Base-by-base conservation (phyloP, 2,329 filamentous ascomycete species). In the Arthrobotrys conoides region DNA sequence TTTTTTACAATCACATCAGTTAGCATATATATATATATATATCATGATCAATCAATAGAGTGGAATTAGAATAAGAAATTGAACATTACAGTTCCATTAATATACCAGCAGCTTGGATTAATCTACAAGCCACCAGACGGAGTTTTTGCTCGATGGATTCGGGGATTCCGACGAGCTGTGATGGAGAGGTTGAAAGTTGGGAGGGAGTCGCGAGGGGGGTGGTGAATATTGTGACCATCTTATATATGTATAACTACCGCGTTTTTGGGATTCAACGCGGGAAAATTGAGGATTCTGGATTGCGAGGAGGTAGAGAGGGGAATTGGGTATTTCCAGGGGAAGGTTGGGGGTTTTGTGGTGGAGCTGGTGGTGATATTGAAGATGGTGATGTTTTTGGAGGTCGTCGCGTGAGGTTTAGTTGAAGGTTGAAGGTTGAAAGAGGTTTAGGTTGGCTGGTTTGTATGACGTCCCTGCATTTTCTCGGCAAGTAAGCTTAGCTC, bases 31-130 rank as follows among this genome's bases (percentile, higher is more conserved):
- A n/a, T n/a, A n/a, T 27, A 3, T 44, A n/a, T 38, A n/a, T n/a
- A n/a, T 73, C n/a, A n/a, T n/a, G n/a, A n/a, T n/a, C n/a, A n/a
- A n/a, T n/a, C n/a, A n/a, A n/a, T n/a, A n/a, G n/a, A n/a, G n/a
- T n/a, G n/a, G n/a, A n/a, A n/a, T n/a, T n/a, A n/a, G n/a, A n/a
- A n/a, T n/a, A 81, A 16, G 12, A 16, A 41, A 41, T 4, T 94
- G 93, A 83, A 97, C 94, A 5, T n/a, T 93, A 92, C 46, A 98
- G 87, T 59, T 93, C 90, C 2, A 99, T 88, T 18, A 98, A 88
- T 64, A 96, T 88, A 33, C 93, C 93, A 10, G 92, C 92, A 22
- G 91, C 90, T 84, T 96, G 93, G 2, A 91, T 93, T 51, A 95
- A 88, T 81, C 89, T 89, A 83, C 92, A 90, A 41, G 91, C 91